Base-by-base conservation (phyloP, 2,329 filamentous ascomycete species). In the Hypocrella siamensis region DNA sequence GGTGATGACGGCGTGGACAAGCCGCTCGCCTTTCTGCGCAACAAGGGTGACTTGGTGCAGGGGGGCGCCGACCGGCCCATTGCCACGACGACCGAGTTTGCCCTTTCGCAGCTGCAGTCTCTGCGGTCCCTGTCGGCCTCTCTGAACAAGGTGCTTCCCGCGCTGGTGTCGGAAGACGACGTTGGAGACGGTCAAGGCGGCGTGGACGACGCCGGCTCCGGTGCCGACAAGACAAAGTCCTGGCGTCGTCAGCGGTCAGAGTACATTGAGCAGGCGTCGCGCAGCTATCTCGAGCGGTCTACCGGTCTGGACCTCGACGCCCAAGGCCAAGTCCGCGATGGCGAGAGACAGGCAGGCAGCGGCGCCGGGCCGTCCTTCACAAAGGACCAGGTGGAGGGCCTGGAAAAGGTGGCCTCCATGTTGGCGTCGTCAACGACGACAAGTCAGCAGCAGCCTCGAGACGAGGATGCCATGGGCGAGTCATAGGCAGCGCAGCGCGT, bases 191-290 rank as follows among this genome's bases (percentile, higher is more conserved):
- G 51, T n/a, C 18, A 52, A 52, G 4, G 47, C 49, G 19, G 35
- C 25, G 10, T 45, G 44, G 30, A 53, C 63, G n/a, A n/a, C n/a
- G n/a, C n/a, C n/a, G n/a, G n/a, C n/a, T n/a, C n/a, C n/a, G n/a
- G n/a, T n/a, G n/a, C n/a, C n/a, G n/a, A n/a, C n/a, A n/a, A n/a
- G n/a, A n/a, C n/a, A n/a, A 24, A 28, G 26, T 67, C 66, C 28
- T 81, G 74, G 59, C 67, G 75, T 25, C 68, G 75, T 32, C 75
- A 90, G 50, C 65, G 88, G 37, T 65, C 78, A 35, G 70, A 79
- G 41, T 96, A 96, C 50, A 75, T 96, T 30, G 86, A 94, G 55
- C 68, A 69, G 33, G 76, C 85, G 46, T 81, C 82, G 31, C 64
- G 73, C 42, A 67, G 79, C 37, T 81, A 92, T 49, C 59, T 94